Percentiles rank a stretch among this genome's conserved stretches.
Conservation (phyloP, 163 green algal genomes). For the Picocystis sp. region DNA sequence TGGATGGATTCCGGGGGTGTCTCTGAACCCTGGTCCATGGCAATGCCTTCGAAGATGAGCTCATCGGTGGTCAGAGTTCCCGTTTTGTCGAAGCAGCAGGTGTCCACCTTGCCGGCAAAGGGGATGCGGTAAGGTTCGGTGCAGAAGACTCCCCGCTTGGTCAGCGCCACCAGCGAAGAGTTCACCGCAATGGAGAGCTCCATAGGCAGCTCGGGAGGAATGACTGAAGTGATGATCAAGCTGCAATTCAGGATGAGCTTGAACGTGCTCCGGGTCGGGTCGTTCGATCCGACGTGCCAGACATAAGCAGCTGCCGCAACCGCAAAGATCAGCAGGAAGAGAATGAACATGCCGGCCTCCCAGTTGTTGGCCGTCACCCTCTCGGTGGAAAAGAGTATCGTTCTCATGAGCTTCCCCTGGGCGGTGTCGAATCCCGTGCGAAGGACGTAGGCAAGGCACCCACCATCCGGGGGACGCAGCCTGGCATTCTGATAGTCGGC, state of each 20-base stretch:
- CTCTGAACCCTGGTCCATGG: too few relatives aligned
- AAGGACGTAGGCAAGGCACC: constrained; percentile 73
- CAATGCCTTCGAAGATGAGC: constrained; percentile 33
- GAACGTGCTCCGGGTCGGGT: constrained; percentile 73
- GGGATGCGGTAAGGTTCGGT: constrained; percentile 97
- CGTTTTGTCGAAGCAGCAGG: constrained; percentile 99
- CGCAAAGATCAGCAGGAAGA: constrained; percentile 91
- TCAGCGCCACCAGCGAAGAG: constrained; percentile 76
- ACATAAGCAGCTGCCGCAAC: constrained; percentile 53
- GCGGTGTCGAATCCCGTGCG: constrained; percentile 92
- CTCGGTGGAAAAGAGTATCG: constrained; percentile 91
- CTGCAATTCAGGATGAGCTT: constrained; percentile 96
- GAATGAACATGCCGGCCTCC: constrained; percentile 91
- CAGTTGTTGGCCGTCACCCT: constrained; percentile 73
- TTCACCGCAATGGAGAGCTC: constrained; percentile 98
- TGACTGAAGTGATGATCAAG: constrained; percentile 98
- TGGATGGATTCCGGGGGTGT: not conserved
- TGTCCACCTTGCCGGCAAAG: constrained; percentile 85
- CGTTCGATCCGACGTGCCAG: constrained; percentile 26
- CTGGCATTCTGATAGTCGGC: not conserved
- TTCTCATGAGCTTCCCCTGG: constrained; percentile 92
- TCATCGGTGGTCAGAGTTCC: constrained; percentile 91
- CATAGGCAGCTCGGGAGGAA: constrained; percentile 98
- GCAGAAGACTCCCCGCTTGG: constrained; percentile 63
- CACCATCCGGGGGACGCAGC: constrained; percentile 51